Base-by-base conservation (phyloP, 306 rosid genomes). In the Urtica urens region DNA sequence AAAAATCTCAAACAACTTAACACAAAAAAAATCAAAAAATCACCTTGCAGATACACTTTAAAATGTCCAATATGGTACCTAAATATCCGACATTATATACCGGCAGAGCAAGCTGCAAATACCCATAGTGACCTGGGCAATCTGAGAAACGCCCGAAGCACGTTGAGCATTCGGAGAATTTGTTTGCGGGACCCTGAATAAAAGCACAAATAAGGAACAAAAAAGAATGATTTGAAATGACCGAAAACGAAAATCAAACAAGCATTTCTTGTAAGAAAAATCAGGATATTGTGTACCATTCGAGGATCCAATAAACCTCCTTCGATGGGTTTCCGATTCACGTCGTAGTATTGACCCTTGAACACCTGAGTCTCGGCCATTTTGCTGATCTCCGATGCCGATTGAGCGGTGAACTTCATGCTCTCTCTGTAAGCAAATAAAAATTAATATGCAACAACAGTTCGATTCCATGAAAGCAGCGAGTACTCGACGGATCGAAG, bases 41-140 rank as follows among this genome's bases (percentile, higher is more conserved):
- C 72, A 90, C 97, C 97, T 90, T 84, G 56, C 97, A 90, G 54
- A 84, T 78, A 72, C 93, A 90, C 82, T 90, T 90, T 50, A 90
- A 66, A 62, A 74, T 69, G 54, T 78, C 83, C 55, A 84, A 55
- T 37, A 79, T 69, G 18, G 62, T 47, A 66, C 51, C 42, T 19
- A 78, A 61, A 59, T 63, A 90, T 53, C 93, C 97, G 46, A 76
- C 78, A 39, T 90, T 78, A 62, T 49, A 79, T 51, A 90, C 93
- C 22, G 97, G 97, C 34, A 70, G 79, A 34, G 76, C 77, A 23
- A 84, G 93, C 48, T 47, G 53, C 46, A 84, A 31, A 67, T 70
- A 84, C 59, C 95, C 95, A 9, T 58, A 90, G 74, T 90, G 97
- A 51, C 97, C 97, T 0, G 85, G 93, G 61, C 97, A 90, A 7